These are phyloP conservation scores for Linum trigynum DNA, from an alignment of 345 rosid species.

Conservation along the genomic window DNA sequence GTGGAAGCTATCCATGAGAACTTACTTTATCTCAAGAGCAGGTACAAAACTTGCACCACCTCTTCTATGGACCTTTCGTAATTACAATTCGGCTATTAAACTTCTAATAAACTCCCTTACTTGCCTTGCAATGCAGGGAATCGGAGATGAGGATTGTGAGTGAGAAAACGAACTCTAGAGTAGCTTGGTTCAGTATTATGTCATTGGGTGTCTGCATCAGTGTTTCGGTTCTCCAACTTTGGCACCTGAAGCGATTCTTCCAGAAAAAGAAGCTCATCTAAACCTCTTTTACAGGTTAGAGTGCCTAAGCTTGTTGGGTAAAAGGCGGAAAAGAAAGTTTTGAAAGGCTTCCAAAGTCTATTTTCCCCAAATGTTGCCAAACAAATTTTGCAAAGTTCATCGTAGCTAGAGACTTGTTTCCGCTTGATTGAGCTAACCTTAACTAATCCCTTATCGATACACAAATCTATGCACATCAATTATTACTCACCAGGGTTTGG, in stretches of 20 bases:
- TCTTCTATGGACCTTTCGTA: neutral
- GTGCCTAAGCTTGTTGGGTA: too few species aligned
- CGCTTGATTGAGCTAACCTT: too few species aligned
- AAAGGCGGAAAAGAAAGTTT: too few species aligned
- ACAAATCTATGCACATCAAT: too few species aligned
- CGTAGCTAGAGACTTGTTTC: too few species aligned
- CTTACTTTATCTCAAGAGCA: slow-evolving; percentile 48
- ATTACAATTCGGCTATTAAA: neutral
- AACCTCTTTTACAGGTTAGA: neutral
- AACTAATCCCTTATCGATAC: too few species aligned
- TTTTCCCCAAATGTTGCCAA: too few species aligned
- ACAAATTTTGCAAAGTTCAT: too few species aligned
- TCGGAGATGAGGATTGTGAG: slow-evolving; percentile 64
- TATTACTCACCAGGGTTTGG: too few species aligned
- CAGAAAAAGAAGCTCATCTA: slow-evolving; percentile 81
- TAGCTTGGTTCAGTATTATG: slow-evolving; percentile 67
- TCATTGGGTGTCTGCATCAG: slow-evolving; percentile 59
- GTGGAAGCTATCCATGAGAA: slow-evolving; percentile 75
- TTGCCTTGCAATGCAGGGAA: slow-evolving; percentile 43
- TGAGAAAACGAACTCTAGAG: slow-evolving; percentile 62
- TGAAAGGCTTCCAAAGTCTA: too few species aligned
- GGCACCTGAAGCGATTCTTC: slow-evolving; percentile 75
- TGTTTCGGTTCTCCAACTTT: slow-evolving; percentile 56
- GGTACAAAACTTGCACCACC: slow-evolving; percentile 26
- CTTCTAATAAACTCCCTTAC: neutral